These are phyloP conservation scores for Diatrype stigma DNA, from an alignment of 2,329 filamentous ascomycete genomes.

Conservation along the genomic window DNA sequence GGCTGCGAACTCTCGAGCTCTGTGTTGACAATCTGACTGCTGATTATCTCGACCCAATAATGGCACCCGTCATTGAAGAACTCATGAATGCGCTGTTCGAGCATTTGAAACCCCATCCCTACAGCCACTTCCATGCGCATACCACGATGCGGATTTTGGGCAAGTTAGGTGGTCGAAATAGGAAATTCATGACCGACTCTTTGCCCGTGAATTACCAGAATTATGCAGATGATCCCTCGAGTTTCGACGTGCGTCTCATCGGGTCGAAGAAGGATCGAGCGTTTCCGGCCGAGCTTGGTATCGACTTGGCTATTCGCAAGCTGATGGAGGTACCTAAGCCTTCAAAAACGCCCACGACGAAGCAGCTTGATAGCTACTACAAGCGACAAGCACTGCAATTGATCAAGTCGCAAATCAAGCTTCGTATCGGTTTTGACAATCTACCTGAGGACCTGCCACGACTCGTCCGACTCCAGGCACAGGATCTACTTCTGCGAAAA, in stretches of 20 bases:
- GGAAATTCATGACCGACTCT: constrained; percentile 90
- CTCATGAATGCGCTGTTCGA: constrained; percentile 97
- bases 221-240: constrained; percentile 82
- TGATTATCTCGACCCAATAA: constrained; percentile 96
- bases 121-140: constrained; percentile 96
- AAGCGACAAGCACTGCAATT: constrained; percentile 90
- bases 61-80: constrained; percentile 98
- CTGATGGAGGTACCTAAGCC: constrained; percentile 74
- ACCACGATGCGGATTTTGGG: constrained; percentile 97
- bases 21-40: constrained; percentile 98
- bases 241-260: constrained; percentile 83
- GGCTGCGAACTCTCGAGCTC: constrained; percentile 85
- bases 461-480: constrained; percentile 80
- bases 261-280: constrained; percentile 85
- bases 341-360: constrained; percentile 43
- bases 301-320: constrained; percentile 85
- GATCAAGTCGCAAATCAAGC: constrained; percentile 82
- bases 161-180: constrained; percentile 90
- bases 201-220: constrained; percentile 78
- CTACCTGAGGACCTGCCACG: constrained; percentile 86
- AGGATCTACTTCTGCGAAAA: constrained; percentile 74
- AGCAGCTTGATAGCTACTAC: constrained; percentile 74
- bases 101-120: constrained; percentile 87
- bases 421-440: constrained; percentile 82
- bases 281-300: constrained; percentile 80